Base-by-base conservation (phyloP, 371 early-diverging fungal genomes). In the Umbelopsis sp. region DNA sequence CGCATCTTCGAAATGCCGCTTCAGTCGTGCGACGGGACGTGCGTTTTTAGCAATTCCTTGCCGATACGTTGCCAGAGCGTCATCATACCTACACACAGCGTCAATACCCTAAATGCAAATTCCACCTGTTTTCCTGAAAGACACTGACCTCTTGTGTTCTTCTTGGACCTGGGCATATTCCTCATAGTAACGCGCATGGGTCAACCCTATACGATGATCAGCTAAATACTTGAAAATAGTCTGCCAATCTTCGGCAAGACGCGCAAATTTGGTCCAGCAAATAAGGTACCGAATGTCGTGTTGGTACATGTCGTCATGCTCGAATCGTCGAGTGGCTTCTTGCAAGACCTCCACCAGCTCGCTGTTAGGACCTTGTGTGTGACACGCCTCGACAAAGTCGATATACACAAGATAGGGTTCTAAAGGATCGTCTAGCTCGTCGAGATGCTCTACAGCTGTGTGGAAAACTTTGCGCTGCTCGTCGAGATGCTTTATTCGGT, bases 281-380 rank as follows among this genome's bases (percentile, higher is more conserved):
- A 81, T 81, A 2, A 96, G 72, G 66, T 91, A 94, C 14, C 97
- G 82, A 11, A 86, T 76, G 76, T 97, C 96, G 67, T 92, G 84
- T 63, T 82, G 86, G 76, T 94, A 96, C 7, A 87, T 75, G 8
- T 71, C 68, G 44, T 91, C 87, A 44, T 85, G 82, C 37, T 87
- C 72, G 70, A 93, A 94, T 24, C 66, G 67, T 4, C 80, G 65
- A 11, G 91, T 81, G 10, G 92, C 89, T 7, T 74, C 71, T 66
- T 94, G 89, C 9, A 93, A 77, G 6, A 90, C 65, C 14, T 68
- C 76, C 2, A 83, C 63, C 1, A 95, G 76, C 29, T 82, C 80
- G 24, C 80, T 76, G 32, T 79, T 83, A 24, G 86, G 85, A 0
- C 89, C 94, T 68, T 88, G 83, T 2, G 94, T 91, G 57, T 86